Evolutionary conservation across 2,329 filamentous ascomycete genomes (phyloP), one percentile per base, ranked within the genome.

Genomic region (Lasiodiplodia sp.): DNA sequence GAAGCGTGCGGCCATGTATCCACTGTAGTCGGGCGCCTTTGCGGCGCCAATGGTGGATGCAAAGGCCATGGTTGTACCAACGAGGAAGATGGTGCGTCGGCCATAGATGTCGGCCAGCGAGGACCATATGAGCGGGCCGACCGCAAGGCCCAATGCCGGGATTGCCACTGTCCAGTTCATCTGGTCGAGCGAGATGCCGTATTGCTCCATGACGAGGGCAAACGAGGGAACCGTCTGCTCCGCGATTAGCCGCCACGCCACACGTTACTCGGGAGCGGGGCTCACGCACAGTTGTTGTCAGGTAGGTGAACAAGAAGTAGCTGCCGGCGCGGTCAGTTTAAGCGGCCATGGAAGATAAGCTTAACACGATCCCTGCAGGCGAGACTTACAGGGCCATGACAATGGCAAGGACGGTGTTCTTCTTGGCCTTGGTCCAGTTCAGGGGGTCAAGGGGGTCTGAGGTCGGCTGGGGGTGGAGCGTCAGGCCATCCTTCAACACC

Each of bases 301-400:
- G 81, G 76, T 87, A 88, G 18, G 86, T 87, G 77, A 88, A 86
- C 70, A 88, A 77, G 72, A 87, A 88, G 72, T 87, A 86, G 70
- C 83, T 85, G 49, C 16, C 4, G 44, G 7, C 10, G 7, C 8
- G n/a, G 34, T 66, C 14, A 64, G 60, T 7, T 10, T 23, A 25
- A 4, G 58, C 47, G 23, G 25, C 10, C 8, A n/a, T 49, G 28
- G 31, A 34, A 34, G 31, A 34, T 10, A 34, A 34, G 31, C 31
- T 34, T 10, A 34, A 10, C 31, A 10, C 31, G 8, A 34, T 34
- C 31, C 31, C 31, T 34, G 34, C 28, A 21, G 21, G 31, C n/a
- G 12, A 40, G 37, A 62, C 80, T 66, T 79, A 86, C 82, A 85
- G 80, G 40, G 82, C 76, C 84, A 87, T 87, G 18, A 87, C 83